These are phyloP conservation scores for Wickerhamomyces rabaulensis DNA, from an alignment of 805 yeast species.

Conservation along the genomic window DNA sequence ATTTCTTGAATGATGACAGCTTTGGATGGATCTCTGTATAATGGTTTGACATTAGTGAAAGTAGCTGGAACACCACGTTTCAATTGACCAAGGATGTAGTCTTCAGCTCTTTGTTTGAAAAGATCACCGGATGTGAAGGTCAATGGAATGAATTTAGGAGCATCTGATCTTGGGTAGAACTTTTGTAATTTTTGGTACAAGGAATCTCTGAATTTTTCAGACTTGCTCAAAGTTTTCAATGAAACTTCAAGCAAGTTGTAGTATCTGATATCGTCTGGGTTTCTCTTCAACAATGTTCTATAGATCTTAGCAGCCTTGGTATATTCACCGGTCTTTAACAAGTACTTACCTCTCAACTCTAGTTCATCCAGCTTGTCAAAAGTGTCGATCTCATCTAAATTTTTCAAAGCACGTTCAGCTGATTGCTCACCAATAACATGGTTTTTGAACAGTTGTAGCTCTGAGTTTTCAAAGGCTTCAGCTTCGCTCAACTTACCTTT, in stretches of 20 bases:
- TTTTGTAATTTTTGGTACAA: conserved; percentile 60
- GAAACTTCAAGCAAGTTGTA: conserved; percentile 63
- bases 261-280: conserved; percentile 73
- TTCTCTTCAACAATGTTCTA: conserved; percentile 70
- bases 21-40: conserved; percentile 45
- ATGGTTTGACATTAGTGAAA: conserved; percentile 78
- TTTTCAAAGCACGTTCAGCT: conserved; percentile 40
- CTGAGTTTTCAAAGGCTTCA: conserved; percentile 76
- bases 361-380: conserved; percentile 55
- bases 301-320: conserved; percentile 66
- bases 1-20: conserved; percentile 42
- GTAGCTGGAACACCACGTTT: conserved; percentile 85
- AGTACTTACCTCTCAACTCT: conserved; percentile 64
- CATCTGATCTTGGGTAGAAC: conserved; percentile 81
- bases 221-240: conserved; percentile 43
- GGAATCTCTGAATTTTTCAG: conserved; percentile 45
- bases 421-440: conserved; percentile 56
- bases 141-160: conserved; percentile 74
- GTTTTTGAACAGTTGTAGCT: conserved; percentile 70
- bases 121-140: conserved; percentile 56
- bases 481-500: conserved; percentile 60
- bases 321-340: conserved; percentile 47
- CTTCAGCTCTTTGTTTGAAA: conserved; percentile 40
- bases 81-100: conserved; percentile 59
- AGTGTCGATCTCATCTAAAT: conserved; percentile 50